Evolutionary conservation across 164 flowering plant genomes (phyloP).

Genomic region (Umbilicus rupestris): DNA sequence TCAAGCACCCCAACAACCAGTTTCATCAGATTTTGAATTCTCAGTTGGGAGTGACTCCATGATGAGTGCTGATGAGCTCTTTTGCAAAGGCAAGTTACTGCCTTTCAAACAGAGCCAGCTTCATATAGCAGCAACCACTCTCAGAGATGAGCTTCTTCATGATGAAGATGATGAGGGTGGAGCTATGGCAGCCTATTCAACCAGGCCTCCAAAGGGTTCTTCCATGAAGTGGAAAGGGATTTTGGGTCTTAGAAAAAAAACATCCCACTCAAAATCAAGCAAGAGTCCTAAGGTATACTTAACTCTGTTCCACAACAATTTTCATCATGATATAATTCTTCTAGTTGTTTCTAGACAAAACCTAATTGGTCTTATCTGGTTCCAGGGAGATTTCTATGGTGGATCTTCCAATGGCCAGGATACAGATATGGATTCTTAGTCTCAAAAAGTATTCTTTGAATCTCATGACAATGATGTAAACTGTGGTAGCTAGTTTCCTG

Average conservation of each 20-base stretch:
- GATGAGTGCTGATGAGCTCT: slow-evolving; percentile 15
- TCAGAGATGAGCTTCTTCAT: slow-evolving; percentile 9
- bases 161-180: slow-evolving; percentile 3
- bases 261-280: not conserved
- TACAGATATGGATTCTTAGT: not conserved
- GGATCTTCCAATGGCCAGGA: not conserved
- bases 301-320: not conserved
- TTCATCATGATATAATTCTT: not conserved
- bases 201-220: slow-evolving; percentile 9
- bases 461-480: not conserved
- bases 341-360: not conserved
- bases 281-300: not conserved
- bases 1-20: slow-evolving; percentile 4
- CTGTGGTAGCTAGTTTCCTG: not conserved
- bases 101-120: slow-evolving; percentile 5
- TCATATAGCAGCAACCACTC: not conserved
- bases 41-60: slow-evolving; percentile 7
- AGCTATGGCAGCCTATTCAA: not conserved
- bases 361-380: not conserved
- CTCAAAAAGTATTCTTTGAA: not conserved
- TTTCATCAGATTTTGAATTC: slow-evolving; percentile 11
- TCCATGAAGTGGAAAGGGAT: slow-evolving; percentile 9
- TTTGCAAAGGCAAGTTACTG: slow-evolving; percentile 10
- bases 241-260: slow-evolving; percentile 8
- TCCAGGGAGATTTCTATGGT: not conserved